Conservation (phyloP, 179 eudicot genomes). For the Monotropa hypopitys region DNA sequence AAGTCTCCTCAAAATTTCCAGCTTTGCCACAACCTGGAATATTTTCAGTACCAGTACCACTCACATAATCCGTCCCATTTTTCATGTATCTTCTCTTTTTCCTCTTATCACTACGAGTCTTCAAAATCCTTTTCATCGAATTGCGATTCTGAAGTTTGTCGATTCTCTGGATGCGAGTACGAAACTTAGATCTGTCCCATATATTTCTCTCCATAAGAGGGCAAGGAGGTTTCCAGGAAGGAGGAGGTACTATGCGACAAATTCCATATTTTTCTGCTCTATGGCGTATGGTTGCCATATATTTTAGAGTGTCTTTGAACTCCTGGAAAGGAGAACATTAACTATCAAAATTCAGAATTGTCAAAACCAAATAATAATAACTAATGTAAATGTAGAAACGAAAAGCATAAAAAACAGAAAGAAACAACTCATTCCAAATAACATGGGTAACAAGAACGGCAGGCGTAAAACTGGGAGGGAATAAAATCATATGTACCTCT, state of each 20-base stretch:
- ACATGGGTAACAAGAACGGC: neutral
- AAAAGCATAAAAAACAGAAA: neutral
- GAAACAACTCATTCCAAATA: neutral
- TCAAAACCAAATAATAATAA: neutral
- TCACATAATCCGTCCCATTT: slow-evolving; percentile 35
- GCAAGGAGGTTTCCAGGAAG: slow-evolving; percentile 92
- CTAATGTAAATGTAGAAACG: neutral
- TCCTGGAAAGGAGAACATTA: slow-evolving; percentile 36
- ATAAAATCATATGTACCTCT: slow-evolving; percentile 41
- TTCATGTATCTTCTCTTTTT: slow-evolving; percentile 72
- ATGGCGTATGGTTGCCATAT: slow-evolving; percentile 62
- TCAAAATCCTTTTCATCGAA: slow-evolving; percentile 37
- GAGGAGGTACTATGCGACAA: slow-evolving; percentile 89
- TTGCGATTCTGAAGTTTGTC: slow-evolving; percentile 92
- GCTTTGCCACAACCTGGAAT: slow-evolving; percentile 24
- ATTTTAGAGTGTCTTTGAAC: slow-evolving; percentile 69
- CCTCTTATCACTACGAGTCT: slow-evolving; percentile 32
- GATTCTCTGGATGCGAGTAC: slow-evolving; percentile 74
- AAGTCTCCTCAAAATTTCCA: slow-evolving; percentile 24
- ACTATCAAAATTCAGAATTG: neutral
- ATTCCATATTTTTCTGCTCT: slow-evolving; percentile 85
- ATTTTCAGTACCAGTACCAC: slow-evolving; percentile 21
- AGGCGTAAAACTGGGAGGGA: neutral
- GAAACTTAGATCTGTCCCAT: slow-evolving; percentile 71
- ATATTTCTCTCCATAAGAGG: slow-evolving; percentile 44